Percentiles rank a stretch among this genome's conserved stretches.
These are phyloP conservation scores for Amanita subjunquillea DNA, from an alignment of 768 basidiomycete species.

Conservation along the genomic window DNA sequence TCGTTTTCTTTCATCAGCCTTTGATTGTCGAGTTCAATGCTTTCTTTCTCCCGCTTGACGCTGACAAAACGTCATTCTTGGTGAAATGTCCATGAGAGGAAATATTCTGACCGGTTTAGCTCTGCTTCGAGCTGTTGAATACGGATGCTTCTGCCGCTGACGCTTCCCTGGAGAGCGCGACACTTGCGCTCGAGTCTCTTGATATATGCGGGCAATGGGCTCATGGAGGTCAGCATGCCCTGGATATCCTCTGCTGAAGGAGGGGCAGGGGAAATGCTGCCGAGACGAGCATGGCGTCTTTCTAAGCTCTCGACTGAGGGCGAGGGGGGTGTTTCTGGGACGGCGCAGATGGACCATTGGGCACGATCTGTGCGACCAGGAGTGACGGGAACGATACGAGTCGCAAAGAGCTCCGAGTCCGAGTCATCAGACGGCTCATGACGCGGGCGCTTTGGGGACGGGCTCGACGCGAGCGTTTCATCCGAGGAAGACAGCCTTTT, in stretches of 20 bases:
- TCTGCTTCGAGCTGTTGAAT: conserved; percentile 1
- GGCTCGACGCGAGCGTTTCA: background rate
- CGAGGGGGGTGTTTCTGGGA: background rate
- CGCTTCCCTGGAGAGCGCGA: conserved; percentile 12
- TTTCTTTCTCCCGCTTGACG: background rate
- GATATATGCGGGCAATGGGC: conserved; percentile 10
- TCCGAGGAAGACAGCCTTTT: background rate
- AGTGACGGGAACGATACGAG: background rate
- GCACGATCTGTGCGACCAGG: background rate
- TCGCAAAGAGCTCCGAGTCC: background rate
- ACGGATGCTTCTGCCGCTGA: background rate
- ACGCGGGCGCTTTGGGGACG: background rate
- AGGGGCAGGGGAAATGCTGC: background rate
- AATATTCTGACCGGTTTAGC: conserved; percentile 10
- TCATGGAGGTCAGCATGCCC: conserved; percentile 6
- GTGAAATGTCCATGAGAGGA: background rate
- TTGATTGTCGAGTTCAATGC: background rate
- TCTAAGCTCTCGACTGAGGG: background rate
- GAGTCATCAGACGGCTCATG: background rate
- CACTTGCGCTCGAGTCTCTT: conserved; percentile 14
- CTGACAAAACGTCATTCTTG: background rate
- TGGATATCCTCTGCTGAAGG: conserved; percentile 7
- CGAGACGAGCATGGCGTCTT: background rate
- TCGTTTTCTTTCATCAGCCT: background rate
- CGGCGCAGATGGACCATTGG: background rate